Evolutionary conservation across 2,329 filamentous ascomycete species (phyloP).

Genomic region (Graphiopsis chlorocephala): DNA sequence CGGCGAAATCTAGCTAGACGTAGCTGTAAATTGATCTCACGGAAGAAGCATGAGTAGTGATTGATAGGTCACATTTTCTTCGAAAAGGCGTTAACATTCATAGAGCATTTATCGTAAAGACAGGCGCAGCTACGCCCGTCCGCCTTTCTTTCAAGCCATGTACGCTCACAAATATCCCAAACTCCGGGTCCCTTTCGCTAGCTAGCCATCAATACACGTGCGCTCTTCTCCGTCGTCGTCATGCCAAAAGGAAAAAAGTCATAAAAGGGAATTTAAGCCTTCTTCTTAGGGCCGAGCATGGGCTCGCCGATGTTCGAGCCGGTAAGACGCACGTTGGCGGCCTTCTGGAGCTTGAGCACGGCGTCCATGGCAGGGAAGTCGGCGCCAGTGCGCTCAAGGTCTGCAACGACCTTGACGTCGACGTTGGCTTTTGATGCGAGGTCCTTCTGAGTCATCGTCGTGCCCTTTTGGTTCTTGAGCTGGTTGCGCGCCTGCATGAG

Average conservation of each 20-base stretch:
- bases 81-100: slow-evolving; percentile 13
- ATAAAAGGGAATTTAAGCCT: slow-evolving; percentile 28
- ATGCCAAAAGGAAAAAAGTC: not conserved
- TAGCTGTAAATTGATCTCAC: not conserved
- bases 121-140: not conserved
- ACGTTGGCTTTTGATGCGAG: slow-evolving; percentile 86
- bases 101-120: slow-evolving; percentile 17
- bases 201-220: slow-evolving; percentile 12
- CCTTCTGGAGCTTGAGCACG: slow-evolving; percentile 76
- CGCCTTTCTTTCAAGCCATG: not conserved
- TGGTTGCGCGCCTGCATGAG: slow-evolving; percentile 77
- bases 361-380: slow-evolving; percentile 83
- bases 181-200: slow-evolving; percentile 14
- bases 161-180: slow-evolving; percentile 15
- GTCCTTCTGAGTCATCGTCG: slow-evolving; percentile 82
- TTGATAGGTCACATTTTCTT: not conserved
- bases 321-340: slow-evolving; percentile 38
- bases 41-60: not conserved
- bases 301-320: slow-evolving; percentile 67
- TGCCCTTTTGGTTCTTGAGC: slow-evolving; percentile 72
- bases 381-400: slow-evolving; percentile 77
- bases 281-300: slow-evolving; percentile 74
- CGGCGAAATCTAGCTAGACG: not conserved
- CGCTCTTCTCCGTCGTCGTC: not conserved
- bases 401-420: slow-evolving; percentile 72